These are phyloP conservation scores for Tricholoma bakamatsutake DNA, from an alignment of 768 basidiomycete genomes.

Conservation along the genomic window DNA sequence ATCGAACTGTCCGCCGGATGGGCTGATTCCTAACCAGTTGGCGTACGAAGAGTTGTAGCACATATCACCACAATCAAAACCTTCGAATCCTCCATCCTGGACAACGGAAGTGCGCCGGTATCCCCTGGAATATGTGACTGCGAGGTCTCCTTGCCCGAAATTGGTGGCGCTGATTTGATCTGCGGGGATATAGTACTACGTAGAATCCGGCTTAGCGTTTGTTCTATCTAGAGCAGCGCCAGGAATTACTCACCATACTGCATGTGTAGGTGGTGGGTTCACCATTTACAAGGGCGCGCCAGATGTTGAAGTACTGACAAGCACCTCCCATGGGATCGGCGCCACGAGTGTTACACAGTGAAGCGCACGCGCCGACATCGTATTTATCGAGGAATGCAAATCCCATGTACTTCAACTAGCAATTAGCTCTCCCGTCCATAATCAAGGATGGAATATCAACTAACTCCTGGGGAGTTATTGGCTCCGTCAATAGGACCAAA, in stretches of 20 bases:
- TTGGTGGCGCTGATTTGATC: slow-evolving; percentile 42
- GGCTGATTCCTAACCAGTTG: slow-evolving; percentile 36
- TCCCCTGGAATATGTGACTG: slow-evolving; percentile 42
- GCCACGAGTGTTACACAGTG: slow-evolving; percentile 36
- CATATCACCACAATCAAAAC: slow-evolving; percentile 33
- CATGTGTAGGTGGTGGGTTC: slow-evolving; percentile 44
- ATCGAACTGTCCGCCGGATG: slow-evolving; percentile 31
- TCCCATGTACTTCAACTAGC: slow-evolving; percentile 38
- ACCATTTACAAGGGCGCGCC: slow-evolving; percentile 42
- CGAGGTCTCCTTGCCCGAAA: slow-evolving; percentile 38
- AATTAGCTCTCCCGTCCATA: slow-evolving; percentile 5
- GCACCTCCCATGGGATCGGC: slow-evolving; percentile 36
- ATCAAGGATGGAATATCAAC: background rate
- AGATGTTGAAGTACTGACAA: slow-evolving; percentile 50
- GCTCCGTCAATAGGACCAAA: slow-evolving; percentile 41
- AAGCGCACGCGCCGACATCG: slow-evolving; percentile 40
- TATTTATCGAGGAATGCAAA: slow-evolving; percentile 44
- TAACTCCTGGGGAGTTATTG: slow-evolving; percentile 28
- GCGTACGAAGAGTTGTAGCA: slow-evolving; percentile 32
- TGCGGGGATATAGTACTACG: slow-evolving; percentile 38
- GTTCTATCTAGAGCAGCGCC: background rate
- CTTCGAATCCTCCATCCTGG: slow-evolving; percentile 40
- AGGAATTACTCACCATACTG: slow-evolving; percentile 32
- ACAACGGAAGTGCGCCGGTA: slow-evolving; percentile 35
- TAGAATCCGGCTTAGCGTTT: background rate